Percentiles rank a stretch among this genome's conserved stretches.
Conservation (phyloP, 176 grass and related monocot genomes). For the Pontederia crassipes region DNA sequence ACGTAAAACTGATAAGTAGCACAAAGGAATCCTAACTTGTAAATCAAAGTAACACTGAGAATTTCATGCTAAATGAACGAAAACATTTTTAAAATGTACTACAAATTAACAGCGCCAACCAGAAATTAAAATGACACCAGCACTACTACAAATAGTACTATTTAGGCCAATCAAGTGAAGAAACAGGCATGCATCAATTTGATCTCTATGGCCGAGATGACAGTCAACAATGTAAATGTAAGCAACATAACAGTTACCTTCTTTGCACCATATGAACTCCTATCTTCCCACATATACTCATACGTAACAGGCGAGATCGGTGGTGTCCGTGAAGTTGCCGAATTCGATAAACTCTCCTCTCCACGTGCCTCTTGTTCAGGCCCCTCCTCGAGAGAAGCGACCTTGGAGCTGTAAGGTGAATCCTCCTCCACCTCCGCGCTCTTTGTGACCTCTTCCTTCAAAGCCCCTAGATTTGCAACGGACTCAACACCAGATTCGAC, state of each 20-base stretch:
- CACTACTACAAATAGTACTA: too few relatives aligned
- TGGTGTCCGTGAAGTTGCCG: conserved; percentile 3
- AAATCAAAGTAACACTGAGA: too few relatives aligned
- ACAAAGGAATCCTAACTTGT: too few relatives aligned
- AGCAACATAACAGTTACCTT: conserved; percentile 40
- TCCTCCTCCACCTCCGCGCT: not conserved
- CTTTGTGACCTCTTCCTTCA: conserved; percentile 4
- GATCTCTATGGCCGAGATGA: not conserved
- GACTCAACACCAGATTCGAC: conserved; percentile 1
- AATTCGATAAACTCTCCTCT: conserved; percentile 10
- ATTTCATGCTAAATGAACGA: too few relatives aligned
- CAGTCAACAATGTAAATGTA: not conserved
- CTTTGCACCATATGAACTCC: conserved; percentile 74
- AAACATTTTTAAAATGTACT: too few relatives aligned
- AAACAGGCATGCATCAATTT: too few relatives aligned
- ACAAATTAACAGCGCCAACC: too few relatives aligned
- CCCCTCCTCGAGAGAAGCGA: not conserved
- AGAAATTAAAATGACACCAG: too few relatives aligned
- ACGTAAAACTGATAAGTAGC: too few relatives aligned
- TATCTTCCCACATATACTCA: conserved; percentile 60
- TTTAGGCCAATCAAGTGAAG: too few relatives aligned
- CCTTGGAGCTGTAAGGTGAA: conserved; percentile 4
- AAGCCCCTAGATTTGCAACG: conserved; percentile 3
- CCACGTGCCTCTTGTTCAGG: conserved; percentile 20
- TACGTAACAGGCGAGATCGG: conserved; percentile 26